These are phyloP conservation scores for Chaetomium cochliodes DNA, from an alignment of 495 filamentous ascomycete species.

Conservation along the genomic window DNA sequence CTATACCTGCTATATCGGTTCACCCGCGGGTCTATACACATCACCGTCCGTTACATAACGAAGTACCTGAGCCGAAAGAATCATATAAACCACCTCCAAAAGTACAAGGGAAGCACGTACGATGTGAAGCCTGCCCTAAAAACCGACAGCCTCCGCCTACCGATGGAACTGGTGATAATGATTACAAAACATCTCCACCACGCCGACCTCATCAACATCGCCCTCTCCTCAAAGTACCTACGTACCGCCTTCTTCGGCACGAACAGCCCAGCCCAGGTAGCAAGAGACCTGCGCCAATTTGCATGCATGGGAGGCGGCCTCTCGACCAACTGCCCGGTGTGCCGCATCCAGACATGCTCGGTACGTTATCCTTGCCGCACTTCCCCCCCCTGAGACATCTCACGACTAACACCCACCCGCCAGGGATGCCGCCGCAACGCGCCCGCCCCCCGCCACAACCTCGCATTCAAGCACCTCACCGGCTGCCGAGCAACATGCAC, in stretches of 20 bases:
- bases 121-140: not conserved
- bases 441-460: not conserved
- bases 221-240: not conserved
- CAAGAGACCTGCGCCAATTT: not conserved
- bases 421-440: not conserved
- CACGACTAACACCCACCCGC: not conserved
- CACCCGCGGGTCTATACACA: not conserved
- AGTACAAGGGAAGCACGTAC: not conserved
- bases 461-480: not conserved
- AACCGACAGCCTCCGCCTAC: not conserved
- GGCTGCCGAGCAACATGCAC: not conserved
- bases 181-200: conserved; percentile 3
- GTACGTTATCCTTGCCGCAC: not conserved
- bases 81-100: not conserved
- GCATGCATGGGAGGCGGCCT: not conserved
- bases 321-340: not conserved
- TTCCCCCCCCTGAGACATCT: not conserved
- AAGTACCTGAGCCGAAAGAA: not conserved
- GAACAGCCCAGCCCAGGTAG: not conserved
- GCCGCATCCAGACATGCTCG: conserved; percentile 11
- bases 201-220: conserved; percentile 7
- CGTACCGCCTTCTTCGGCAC: not conserved
- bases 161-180: conserved; percentile 9
- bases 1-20: not conserved
- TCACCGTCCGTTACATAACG: not conserved